A percentile compares a stretch with the other conserved stretches of the same genome.
Conservation (phyloP, 305 asterid genomes). For the Fraxinus floribunda region DNA sequence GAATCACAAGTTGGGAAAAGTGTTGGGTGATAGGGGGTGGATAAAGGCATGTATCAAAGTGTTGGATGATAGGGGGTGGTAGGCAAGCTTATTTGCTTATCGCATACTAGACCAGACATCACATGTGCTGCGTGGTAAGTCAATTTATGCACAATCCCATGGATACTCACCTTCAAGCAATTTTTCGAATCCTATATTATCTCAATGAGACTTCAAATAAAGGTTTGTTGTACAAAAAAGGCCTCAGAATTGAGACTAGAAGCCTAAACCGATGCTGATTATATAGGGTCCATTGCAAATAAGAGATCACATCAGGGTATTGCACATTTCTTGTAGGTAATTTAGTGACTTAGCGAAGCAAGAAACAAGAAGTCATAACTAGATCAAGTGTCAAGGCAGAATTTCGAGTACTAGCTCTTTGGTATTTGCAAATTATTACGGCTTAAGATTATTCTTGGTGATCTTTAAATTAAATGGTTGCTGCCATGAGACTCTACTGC, state of each 20-base stretch:
- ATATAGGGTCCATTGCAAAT: no score
- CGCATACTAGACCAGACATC: not conserved
- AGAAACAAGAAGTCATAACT: not conserved
- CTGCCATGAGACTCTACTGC: not conserved
- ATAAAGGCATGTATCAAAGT: no score
- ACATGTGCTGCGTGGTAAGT: not conserved
- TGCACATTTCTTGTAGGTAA: not conserved
- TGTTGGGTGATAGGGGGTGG: not conserved
- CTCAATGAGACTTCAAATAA: not conserved
- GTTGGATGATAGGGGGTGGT: not conserved
- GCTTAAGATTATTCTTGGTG: not conserved
- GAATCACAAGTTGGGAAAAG: not conserved
- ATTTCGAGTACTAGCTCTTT: not conserved
- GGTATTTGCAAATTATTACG: not conserved
- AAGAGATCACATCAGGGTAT: no score
- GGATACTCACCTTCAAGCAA: not conserved
- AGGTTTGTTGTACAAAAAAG: not conserved
- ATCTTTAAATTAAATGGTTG: not conserved
- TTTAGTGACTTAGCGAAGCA: not conserved
- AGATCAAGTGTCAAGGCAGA: not conserved
- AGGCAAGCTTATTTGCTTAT: not conserved
- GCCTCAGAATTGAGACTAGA: not conserved
- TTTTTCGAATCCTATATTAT: not conserved
- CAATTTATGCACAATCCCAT: not conserved
- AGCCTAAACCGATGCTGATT: not conserved